These are phyloP conservation scores for Biancaea sappan DNA, from an alignment of 306 rosid species.

Conservation along the genomic window DNA sequence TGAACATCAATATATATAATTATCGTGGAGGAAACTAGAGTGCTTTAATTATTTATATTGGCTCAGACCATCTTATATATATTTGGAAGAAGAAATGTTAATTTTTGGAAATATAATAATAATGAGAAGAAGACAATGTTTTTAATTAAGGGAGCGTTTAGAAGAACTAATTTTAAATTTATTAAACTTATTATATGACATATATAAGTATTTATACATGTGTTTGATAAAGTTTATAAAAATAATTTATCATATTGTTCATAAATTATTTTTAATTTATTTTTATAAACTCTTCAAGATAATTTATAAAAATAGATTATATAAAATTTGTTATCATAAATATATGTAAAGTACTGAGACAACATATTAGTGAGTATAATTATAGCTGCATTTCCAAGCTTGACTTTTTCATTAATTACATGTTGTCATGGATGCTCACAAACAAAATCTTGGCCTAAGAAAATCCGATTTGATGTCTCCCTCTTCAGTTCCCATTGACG, in stretches of 20 bases:
- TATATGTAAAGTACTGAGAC: too few species aligned
- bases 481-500: constrained; percentile 34
- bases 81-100: not conserved
- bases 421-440: constrained; percentile 51
- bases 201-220: too few species aligned
- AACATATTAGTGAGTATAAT: constrained; percentile 35
- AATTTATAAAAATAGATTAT: too few species aligned
- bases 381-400: constrained; percentile 22
- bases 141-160: constrained; percentile 16
- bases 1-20: constrained; percentile 20
- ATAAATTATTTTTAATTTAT: too few species aligned
- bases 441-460: constrained; percentile 51
- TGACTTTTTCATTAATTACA: constrained; percentile 52
- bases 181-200: too few species aligned
- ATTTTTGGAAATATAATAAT: not conserved
- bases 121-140: not conserved
- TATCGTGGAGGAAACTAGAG: constrained; percentile 5
- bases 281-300: too few species aligned
- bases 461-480: constrained; percentile 57
- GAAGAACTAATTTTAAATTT: too few species aligned
- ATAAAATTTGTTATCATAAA: too few species aligned
- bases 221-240: too few species aligned
- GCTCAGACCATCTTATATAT: constrained; percentile 1
- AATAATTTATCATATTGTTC: too few species aligned
- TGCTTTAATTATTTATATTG: not conserved